A percentile compares a stretch with the other conserved stretches of the same genome.
phyloP scores from a whole-genome alignment of 768 basidiomycete species.

The Termitomyces sp. region DNA sequence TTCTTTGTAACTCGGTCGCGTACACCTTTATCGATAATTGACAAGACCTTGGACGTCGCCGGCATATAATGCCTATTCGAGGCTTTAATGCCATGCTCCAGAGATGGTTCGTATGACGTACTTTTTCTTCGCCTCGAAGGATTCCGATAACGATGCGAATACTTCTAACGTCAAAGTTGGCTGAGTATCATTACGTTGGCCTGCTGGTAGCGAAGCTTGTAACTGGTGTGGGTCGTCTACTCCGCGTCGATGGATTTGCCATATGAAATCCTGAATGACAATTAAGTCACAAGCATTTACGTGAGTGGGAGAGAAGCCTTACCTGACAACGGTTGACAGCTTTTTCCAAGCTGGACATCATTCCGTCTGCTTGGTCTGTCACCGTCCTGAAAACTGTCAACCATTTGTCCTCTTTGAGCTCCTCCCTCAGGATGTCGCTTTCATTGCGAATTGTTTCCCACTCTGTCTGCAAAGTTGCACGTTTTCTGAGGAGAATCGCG shows the following conservation, averaged over 20 bases:
- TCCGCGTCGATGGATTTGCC: constrained; percentile 65
- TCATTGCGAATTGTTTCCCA: constrained; percentile 82
- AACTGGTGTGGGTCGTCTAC: constrained; percentile 39
- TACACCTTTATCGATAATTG: constrained; percentile 92
- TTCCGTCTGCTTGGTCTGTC: constrained; percentile 91
- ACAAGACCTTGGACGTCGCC: constrained; percentile 85
- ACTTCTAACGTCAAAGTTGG: constrained; percentile 51
- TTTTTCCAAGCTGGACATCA: constrained; percentile 96
- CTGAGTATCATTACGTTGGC: constrained; percentile 40
- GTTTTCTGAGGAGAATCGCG: constrained; percentile 61
- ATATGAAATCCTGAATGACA: constrained; percentile 67
- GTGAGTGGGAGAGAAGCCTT: constrained; percentile 18
- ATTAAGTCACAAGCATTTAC: constrained; percentile 3
- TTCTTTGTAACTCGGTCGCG: constrained; percentile 93
- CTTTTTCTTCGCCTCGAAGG: constrained; percentile 88
- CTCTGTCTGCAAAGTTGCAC: constrained; percentile 63
- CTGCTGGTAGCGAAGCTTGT: constrained; percentile 38
- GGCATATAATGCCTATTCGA: constrained; percentile 84
- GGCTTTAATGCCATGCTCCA: not conserved
- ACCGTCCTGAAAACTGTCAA: constrained; percentile 91
- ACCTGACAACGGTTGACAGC: constrained; percentile 88
- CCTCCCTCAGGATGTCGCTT: constrained; percentile 78
- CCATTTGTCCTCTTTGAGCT: constrained; percentile 97
- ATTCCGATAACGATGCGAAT: constrained; percentile 62
- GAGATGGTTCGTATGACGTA: constrained; percentile 22